Conservation (phyloP, 1,284 basidiomycete genomes). For the Marasmius tenuissimus region DNA sequence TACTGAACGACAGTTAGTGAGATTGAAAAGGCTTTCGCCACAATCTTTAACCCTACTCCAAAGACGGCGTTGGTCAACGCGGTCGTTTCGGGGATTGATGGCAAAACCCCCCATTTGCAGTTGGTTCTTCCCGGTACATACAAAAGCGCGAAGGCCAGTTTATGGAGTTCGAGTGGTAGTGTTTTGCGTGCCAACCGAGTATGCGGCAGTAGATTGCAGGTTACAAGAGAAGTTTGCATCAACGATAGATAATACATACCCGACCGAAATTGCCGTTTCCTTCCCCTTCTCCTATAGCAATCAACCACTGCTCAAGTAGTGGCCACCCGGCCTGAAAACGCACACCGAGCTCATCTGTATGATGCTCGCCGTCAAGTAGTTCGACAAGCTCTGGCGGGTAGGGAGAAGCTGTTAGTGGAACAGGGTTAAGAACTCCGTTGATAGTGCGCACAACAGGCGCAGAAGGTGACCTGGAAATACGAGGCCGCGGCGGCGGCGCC, state of each 20-base stretch:
- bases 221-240: background rate
- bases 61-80: too few species aligned
- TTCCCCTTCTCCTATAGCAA: conserved; percentile 56
- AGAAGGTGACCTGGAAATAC: conserved; percentile 42
- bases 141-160: too few species aligned
- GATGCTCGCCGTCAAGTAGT: conserved; percentile 84
- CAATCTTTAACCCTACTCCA: too few species aligned
- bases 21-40: too few species aligned
- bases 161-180: too few species aligned
- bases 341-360: conserved; percentile 89
- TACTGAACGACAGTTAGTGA: too few species aligned
- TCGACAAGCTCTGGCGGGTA: conserved; percentile 60
- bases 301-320: conserved; percentile 75
- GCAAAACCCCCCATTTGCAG: too few species aligned
- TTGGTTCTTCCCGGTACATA: too few species aligned
- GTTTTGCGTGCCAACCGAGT: background rate
- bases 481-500: conserved; percentile 40
- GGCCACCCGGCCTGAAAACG: conserved; percentile 84
- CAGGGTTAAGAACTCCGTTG: conserved; percentile 19
- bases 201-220: background rate
- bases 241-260: conserved; percentile 46
- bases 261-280: conserved; percentile 43
- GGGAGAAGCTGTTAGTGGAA: conserved; percentile 16
- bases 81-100: too few species aligned
- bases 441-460: conserved; percentile 24